A percentile compares a stretch with the other conserved stretches of the same genome.
phyloP scores from a whole-genome alignment of 2,329 filamentous ascomycete genomes.

The Alternaria alternata region DNA sequence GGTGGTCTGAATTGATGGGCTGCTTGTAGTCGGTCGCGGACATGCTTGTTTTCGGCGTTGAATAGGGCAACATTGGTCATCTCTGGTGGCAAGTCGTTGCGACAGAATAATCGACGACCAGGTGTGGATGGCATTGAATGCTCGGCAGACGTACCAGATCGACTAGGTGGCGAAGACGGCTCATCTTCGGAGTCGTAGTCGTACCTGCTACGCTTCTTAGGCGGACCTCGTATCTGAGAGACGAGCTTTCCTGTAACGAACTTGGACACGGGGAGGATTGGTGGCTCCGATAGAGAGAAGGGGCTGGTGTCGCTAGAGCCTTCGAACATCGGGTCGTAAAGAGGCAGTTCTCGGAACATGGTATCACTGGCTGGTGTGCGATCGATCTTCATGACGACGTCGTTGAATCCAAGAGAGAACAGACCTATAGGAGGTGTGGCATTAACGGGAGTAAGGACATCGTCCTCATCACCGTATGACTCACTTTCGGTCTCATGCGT shows the following conservation, averaged over 20 bases:
- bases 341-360: conserved; percentile 79
- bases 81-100: conserved; percentile 68
- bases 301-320: conserved; percentile 43
- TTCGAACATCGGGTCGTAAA: conserved; percentile 66
- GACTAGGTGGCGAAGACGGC: conserved; percentile 43
- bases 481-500: conserved; percentile 51
- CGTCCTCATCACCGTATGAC: conserved; percentile 50
- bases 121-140: conserved; percentile 53
- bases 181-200: conserved; percentile 78
- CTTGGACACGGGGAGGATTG: conserved; percentile 85
- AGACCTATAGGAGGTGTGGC: conserved; percentile 74
- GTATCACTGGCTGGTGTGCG: conserved; percentile 78
- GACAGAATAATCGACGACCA: conserved; percentile 49
- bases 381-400: conserved; percentile 80
- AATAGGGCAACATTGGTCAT: conserved; percentile 86
- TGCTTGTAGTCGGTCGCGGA: conserved; percentile 87
- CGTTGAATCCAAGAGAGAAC: conserved; percentile 81
- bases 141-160: conserved; percentile 53
- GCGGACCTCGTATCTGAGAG: conserved; percentile 70
- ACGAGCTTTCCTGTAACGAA: conserved; percentile 83
- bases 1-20: conserved; percentile 93
- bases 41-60: conserved; percentile 84
- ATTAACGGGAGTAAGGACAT: conserved; percentile 53
- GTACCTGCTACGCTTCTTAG: conserved; percentile 81
- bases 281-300: conserved; percentile 50